Evolutionary conservation across 306 rosid genomes (phyloP).

Genomic region (Sesbania bispinosa): DNA sequence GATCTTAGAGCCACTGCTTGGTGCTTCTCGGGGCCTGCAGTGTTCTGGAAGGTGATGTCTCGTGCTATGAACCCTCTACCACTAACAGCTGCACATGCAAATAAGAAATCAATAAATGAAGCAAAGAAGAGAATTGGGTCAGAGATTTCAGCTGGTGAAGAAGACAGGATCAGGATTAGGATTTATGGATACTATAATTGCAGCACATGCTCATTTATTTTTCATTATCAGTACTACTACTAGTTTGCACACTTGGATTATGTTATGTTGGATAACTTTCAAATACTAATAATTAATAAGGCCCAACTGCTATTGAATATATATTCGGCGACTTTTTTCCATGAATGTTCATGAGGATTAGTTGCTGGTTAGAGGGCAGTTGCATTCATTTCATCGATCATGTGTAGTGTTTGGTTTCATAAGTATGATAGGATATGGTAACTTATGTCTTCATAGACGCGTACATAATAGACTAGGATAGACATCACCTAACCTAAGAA

Average conservation of each 20-base stretch:
- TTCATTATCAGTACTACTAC: background rate
- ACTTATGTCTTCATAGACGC: no score
- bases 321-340: background rate
- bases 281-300: background rate
- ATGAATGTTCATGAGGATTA: background rate
- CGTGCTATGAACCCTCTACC: constrained; percentile 79
- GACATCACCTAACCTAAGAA: background rate
- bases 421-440: background rate
- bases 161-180: background rate
- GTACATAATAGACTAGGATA: background rate
- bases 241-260: background rate
- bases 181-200: background rate
- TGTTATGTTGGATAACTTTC: background rate
- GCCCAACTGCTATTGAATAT: background rate
- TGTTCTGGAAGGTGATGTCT: constrained; percentile 57
- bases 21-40: constrained; percentile 46
- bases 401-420: background rate
- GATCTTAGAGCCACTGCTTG: constrained; percentile 73
- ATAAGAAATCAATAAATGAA: background rate
- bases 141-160: background rate
- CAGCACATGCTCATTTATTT: constrained; percentile 35
- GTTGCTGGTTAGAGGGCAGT: background rate
- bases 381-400: background rate
- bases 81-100: constrained; percentile 60
- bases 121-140: constrained; percentile 1